A percentile compares a stretch with the other conserved stretches of the same genome.
These are phyloP conservation scores for Flaveria trinervia DNA, from an alignment of 129 eudicot species.

Conservation along the genomic window DNA sequence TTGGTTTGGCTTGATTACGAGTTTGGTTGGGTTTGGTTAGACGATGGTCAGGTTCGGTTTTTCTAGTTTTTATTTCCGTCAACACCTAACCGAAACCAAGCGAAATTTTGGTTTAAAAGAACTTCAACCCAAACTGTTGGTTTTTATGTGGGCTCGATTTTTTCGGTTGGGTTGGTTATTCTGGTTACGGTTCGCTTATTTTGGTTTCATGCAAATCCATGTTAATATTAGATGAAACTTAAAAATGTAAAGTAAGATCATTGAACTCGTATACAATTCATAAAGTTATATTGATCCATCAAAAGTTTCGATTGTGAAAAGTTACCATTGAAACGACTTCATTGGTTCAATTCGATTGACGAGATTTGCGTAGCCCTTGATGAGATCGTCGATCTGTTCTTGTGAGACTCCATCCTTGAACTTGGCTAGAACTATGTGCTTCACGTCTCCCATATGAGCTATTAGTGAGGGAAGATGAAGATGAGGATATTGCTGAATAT, in stretches of 20 bases:
- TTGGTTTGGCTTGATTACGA: too few relatives aligned
- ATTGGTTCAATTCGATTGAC: constrained; percentile 69
- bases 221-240: background rate
- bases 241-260: background rate
- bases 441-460: constrained; percentile 57
- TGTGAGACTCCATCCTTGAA: constrained; percentile 63
- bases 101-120: too few relatives aligned
- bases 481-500: background rate
- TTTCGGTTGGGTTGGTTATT: too few relatives aligned
- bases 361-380: constrained; percentile 67
- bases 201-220: too few relatives aligned
- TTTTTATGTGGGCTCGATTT: too few relatives aligned
- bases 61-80: too few relatives aligned
- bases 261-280: background rate
- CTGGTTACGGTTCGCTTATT: too few relatives aligned
- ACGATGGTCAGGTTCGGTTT: too few relatives aligned
- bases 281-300: background rate
- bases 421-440: constrained; percentile 72
- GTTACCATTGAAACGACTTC: constrained; percentile 76
- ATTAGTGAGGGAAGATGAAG: background rate
- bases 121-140: too few relatives aligned
- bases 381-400: constrained; percentile 57
- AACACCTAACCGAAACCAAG: too few relatives aligned
- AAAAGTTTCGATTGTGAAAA: constrained; percentile 1
- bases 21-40: too few relatives aligned